Evolutionary conservation across 805 yeast genomes (phyloP).

Genomic region (Cyberlindnera misumaiensis): DNA sequence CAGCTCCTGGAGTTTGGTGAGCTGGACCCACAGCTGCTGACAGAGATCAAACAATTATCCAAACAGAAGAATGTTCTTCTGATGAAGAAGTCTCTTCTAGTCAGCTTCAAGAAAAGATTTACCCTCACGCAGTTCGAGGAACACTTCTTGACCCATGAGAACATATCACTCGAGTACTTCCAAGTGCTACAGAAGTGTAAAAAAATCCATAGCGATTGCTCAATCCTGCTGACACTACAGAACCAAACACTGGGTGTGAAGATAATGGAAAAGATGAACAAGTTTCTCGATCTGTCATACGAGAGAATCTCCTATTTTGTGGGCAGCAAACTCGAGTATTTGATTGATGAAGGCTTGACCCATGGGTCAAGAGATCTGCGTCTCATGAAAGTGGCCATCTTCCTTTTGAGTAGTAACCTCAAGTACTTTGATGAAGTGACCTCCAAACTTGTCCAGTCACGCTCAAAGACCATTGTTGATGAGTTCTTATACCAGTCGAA

Average conservation of each 20-base stretch:
- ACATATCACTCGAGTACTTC: constrained; percentile 49
- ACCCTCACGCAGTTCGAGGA: constrained; percentile 69
- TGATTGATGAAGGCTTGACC: constrained; percentile 7
- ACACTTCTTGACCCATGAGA: constrained; percentile 40
- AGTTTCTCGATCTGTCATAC: constrained; percentile 44
- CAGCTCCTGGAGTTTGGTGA: constrained; percentile 11
- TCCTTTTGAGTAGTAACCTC: constrained; percentile 33
- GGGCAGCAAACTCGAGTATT: constrained; percentile 23
- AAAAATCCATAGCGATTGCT: constrained; percentile 57
- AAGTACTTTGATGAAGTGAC: constrained; percentile 54
- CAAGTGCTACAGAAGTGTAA: constrained; percentile 53
- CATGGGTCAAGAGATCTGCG: constrained; percentile 12
- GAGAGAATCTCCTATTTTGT: constrained; percentile 44
- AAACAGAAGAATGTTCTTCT: constrained; percentile 14
- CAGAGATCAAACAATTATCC: constrained; percentile 15
- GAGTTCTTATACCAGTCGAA: constrained; percentile 60
- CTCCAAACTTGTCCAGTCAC: constrained; percentile 55
- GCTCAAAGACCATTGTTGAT: constrained; percentile 55
- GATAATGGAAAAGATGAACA: constrained; percentile 53
- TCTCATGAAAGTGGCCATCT: constrained; percentile 27
- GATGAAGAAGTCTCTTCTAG: constrained; percentile 46
- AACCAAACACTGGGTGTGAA: constrained; percentile 59
- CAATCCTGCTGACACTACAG: constrained; percentile 62
- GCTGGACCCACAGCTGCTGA: constrained; percentile 11
- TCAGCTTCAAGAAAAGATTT: constrained; percentile 51